Evolutionary conservation across 495 filamentous ascomycete genomes (phyloP).

Genomic region (Amniculicola lignicola): DNA sequence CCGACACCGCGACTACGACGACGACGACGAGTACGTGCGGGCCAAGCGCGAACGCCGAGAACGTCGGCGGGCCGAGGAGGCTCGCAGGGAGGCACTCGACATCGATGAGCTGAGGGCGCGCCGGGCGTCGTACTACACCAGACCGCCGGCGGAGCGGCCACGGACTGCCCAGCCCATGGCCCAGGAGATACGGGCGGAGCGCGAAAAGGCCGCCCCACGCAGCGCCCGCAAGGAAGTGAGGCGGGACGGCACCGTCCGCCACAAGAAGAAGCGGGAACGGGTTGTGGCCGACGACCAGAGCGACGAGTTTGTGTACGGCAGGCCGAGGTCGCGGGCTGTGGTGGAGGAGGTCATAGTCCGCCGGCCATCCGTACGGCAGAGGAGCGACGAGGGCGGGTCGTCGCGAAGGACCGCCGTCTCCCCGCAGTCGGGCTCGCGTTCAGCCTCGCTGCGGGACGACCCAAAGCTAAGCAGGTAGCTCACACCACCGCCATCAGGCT

Average conservation of each 20-base stretch:
- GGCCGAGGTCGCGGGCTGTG: constrained; percentile 17
- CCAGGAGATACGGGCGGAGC: constrained; percentile 21
- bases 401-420: constrained; percentile 13
- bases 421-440: constrained; percentile 20
- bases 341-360: constrained; percentile 17
- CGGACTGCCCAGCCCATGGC: constrained; percentile 29
- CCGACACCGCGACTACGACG: constrained; percentile 13
- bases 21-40: constrained; percentile 22
- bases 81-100: constrained; percentile 18
- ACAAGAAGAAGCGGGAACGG: constrained; percentile 14
- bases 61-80: constrained; percentile 16
- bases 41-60: constrained; percentile 21
- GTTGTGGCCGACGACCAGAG: constrained; percentile 13
- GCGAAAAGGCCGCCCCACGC: constrained; percentile 16
- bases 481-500: not conserved
- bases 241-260: constrained; percentile 18
- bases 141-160: constrained; percentile 14
- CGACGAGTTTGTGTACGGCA: constrained; percentile 30
- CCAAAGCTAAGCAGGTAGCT: constrained; percentile 23
- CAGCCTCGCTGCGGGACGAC: constrained; percentile 14
- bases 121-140: constrained; percentile 16
- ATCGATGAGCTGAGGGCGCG: constrained; percentile 25
- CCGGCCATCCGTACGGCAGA: constrained; percentile 8
- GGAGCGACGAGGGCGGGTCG: constrained; percentile 25
- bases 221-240: constrained; percentile 22